A percentile compares a stretch with the other conserved stretches of the same genome.
Evolutionary conservation across 2,329 filamentous ascomycete species (phyloP).

Genomic region (Fusarium incarnatum): DNA sequence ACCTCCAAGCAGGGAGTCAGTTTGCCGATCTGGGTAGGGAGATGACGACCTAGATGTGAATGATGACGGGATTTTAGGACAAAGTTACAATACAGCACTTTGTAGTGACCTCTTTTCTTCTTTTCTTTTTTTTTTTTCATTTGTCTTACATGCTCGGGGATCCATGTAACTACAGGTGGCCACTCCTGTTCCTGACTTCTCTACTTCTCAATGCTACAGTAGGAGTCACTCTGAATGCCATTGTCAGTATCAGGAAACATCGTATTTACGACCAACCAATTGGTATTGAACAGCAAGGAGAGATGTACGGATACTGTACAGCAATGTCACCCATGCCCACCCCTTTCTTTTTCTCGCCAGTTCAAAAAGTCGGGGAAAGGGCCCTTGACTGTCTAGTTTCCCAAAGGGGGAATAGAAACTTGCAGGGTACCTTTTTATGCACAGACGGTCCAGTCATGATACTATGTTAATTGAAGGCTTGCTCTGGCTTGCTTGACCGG

Average conservation of each 20-base stretch:
- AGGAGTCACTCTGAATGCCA: constrained; percentile 4
- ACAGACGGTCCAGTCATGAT: neutral
- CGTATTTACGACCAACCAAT: constrained; percentile 16
- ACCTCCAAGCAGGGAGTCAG: constrained; percentile 12
- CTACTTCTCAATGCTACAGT: neutral
- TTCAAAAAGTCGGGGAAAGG: constrained; percentile 18
- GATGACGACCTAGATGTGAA: constrained; percentile 27
- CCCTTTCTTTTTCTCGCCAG: constrained; percentile 4
- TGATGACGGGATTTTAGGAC: constrained; percentile 27
- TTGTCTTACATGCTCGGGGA: neutral
- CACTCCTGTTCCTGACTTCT: constrained; percentile 20
- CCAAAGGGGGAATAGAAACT: constrained; percentile 17
- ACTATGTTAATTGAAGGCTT: neutral
- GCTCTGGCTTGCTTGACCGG: constrained; percentile 5
- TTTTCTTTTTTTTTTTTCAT: constrained; percentile 1
- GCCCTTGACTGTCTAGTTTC: constrained; percentile 11
- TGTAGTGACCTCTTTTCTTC: neutral
- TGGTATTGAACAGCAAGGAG: neutral
- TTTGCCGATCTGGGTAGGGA: constrained; percentile 21
- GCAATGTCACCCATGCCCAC: constrained; percentile 13
- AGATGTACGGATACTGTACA: neutral
- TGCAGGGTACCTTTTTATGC: constrained; percentile 18
- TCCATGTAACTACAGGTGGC: neutral
- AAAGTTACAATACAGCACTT: neutral
- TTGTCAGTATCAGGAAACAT: constrained; percentile 16